These are phyloP conservation scores for Aspergillus hortae DNA, from an alignment of 2,329 filamentous ascomycete species.

Conservation along the genomic window DNA sequence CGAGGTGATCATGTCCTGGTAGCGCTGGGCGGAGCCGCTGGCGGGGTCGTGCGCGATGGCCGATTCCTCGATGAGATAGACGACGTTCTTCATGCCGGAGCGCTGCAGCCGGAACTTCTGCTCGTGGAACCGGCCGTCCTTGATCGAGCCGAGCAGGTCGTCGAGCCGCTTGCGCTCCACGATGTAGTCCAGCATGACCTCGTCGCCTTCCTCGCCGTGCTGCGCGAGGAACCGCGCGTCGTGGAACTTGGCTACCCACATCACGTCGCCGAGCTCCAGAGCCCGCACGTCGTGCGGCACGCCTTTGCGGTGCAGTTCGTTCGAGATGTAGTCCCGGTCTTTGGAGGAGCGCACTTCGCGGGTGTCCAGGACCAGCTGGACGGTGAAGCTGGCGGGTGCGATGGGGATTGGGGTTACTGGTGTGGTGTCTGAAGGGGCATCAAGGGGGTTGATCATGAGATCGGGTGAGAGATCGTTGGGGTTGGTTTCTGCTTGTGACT, in stretches of 20 bases:
- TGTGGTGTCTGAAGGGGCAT: conserved; percentile 14
- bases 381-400: conserved; percentile 63
- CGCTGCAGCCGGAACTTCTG: conserved; percentile 76
- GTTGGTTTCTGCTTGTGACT: neutral
- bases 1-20: conserved; percentile 65
- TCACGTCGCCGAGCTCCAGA: conserved; percentile 69
- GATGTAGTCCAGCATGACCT: conserved; percentile 75
- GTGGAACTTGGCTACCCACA: conserved; percentile 74
- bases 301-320: conserved; percentile 65
- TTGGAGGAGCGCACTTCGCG: conserved; percentile 70
- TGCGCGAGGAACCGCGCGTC: conserved; percentile 55
- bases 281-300: conserved; percentile 64
- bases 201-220: conserved; percentile 56
- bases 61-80: conserved; percentile 76
- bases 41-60: conserved; percentile 54
- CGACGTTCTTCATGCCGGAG: conserved; percentile 70
- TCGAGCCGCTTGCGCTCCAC: conserved; percentile 77
- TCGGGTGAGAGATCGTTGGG: neutral
- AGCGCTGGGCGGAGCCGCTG: conserved; percentile 42
- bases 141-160: conserved; percentile 75
- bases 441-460: neutral
- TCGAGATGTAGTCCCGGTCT: conserved; percentile 73
- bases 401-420: conserved; percentile 59
- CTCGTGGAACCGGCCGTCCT: conserved; percentile 77
- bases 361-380: conserved; percentile 69